Evolutionary conservation across 1,284 basidiomycete genomes (phyloP).

Genomic region (Malassezia nana): DNA sequence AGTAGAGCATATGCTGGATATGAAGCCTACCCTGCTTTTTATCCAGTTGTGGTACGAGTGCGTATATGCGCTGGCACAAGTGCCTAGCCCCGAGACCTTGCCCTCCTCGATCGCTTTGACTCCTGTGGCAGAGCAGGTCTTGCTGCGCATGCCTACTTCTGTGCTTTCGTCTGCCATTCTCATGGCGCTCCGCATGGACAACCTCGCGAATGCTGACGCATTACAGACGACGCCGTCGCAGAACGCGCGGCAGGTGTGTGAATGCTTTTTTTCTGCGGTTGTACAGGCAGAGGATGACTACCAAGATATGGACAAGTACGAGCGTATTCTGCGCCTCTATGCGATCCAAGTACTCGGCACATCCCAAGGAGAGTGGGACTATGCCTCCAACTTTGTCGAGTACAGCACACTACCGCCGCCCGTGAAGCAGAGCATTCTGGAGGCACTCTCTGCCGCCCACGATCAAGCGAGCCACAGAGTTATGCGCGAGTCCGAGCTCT

Average conservation of each 20-base stretch:
- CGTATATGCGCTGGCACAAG: constrained; percentile 20
- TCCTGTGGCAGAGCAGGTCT: constrained; percentile 18
- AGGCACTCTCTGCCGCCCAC: constrained; percentile 24
- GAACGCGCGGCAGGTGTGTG: constrained; percentile 25
- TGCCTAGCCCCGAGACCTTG: constrained; percentile 6
- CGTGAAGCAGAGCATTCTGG: constrained; percentile 14
- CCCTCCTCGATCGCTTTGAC: constrained; percentile 24
- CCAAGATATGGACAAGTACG: constrained; percentile 17
- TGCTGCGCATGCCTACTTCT: constrained; percentile 23
- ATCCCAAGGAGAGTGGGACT: constrained; percentile 32
- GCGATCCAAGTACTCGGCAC: constrained; percentile 29
- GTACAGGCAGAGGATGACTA: constrained; percentile 17
- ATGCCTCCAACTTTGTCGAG: constrained; percentile 29
- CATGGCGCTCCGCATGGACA: constrained; percentile 27
- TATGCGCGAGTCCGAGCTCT: constrained; percentile 21
- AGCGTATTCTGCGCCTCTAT: constrained; percentile 30
- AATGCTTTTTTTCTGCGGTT: constrained; percentile 30
- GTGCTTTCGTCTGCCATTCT: constrained; percentile 29
- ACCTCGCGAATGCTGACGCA: constrained; percentile 4
- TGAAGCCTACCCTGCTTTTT: constrained; percentile 11
- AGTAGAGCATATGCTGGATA: neutral
- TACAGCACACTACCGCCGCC: constrained; percentile 22
- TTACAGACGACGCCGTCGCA: neutral
- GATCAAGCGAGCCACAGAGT: constrained; percentile 13
- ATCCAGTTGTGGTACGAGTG: constrained; percentile 29